Evolutionary conservation across 306 rosid genomes (phyloP), one percentile per base, ranked within the genome.

Genomic region (Casuarina equisetifolia): DNA sequence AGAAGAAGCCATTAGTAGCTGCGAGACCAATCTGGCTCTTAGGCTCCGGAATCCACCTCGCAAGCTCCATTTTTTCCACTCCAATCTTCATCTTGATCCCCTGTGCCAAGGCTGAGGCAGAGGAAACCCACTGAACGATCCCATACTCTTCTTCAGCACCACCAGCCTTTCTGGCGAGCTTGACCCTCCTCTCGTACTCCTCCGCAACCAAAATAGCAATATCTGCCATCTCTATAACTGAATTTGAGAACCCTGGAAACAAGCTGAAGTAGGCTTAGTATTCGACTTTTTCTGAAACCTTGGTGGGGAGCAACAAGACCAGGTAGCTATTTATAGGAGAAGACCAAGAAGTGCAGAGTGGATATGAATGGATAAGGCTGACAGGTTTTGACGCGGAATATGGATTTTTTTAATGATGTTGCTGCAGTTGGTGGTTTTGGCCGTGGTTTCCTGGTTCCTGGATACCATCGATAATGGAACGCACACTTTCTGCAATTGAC

Each of bases 161-260:
- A 5, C 54, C 76, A 2, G 9, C 58, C 42, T 75, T 84, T 43
- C 59, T 78, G 10, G 87, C 74, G 75, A 0, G 19, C 76, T 82
- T 88, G 55, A 86, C 71, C 59, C 96, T 91, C 72, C 92, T 95
- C 85, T 91, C 97, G 32, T 89, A 86, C 79, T 95, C 98, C 76
- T 95, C 97, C 0, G 89, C 96, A 4, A 95, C 93, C 85, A 95
- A 70, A 76, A 95, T 88, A 10, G 97, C 97, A 70, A 92, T 95
- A 70, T 95, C 97, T 57, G 97, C 83, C 97, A 92, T 92, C 39
- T 55, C 79, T 46, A 0, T 57, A 52, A 36, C 10, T 9, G 17
- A 61, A 9, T 62, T 62, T 38, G 69, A 62, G 69, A 62, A 35
- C n/a, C 44, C 32, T 59, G 5, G 1, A 5, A 5, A 9, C 7